These are phyloP conservation scores for Ambrosiella beaveri DNA, from an alignment of 2,329 filamentous ascomycete species.

Conservation along the genomic window DNA sequence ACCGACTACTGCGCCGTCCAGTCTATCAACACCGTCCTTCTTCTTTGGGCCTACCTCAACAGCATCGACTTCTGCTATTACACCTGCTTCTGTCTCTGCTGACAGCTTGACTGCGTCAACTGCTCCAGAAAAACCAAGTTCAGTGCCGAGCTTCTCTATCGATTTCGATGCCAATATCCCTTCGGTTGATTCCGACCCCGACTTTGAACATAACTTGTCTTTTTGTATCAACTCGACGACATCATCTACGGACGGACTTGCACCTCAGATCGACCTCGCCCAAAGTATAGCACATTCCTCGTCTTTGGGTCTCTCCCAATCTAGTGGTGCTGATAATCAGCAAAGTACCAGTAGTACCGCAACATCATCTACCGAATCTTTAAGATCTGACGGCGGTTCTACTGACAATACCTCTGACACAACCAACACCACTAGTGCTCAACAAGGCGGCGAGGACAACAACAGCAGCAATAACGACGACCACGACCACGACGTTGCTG, in stretches of 20 bases:
- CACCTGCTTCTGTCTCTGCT: neutral
- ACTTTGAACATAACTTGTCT: conserved; percentile 30
- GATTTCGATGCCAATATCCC: conserved; percentile 32
- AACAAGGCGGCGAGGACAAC: neutral
- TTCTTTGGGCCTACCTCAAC: neutral
- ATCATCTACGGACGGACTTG: neutral
- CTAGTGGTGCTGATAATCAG: neutral
- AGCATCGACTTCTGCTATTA: conserved; percentile 11
- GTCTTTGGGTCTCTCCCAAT: neutral
- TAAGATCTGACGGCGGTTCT: neutral
- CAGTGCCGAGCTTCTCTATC: conserved; percentile 7
- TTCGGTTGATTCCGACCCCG: conserved; percentile 32
- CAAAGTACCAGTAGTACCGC: neutral
- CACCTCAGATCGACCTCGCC: neutral
- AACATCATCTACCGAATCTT: conserved; percentile 1
- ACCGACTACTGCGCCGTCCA: conserved; percentile 1
- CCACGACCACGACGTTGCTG: neutral
- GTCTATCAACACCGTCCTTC: neutral
- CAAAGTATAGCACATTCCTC: neutral
- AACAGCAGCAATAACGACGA: neutral
- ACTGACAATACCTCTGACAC: neutral
- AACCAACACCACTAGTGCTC: neutral
- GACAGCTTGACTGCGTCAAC: neutral
- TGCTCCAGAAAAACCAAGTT: too few species aligned
- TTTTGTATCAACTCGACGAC: conserved; percentile 17